Conservation (phyloP, 2,329 filamentous ascomycete species). For the Salinomyces thailandicus region DNA sequence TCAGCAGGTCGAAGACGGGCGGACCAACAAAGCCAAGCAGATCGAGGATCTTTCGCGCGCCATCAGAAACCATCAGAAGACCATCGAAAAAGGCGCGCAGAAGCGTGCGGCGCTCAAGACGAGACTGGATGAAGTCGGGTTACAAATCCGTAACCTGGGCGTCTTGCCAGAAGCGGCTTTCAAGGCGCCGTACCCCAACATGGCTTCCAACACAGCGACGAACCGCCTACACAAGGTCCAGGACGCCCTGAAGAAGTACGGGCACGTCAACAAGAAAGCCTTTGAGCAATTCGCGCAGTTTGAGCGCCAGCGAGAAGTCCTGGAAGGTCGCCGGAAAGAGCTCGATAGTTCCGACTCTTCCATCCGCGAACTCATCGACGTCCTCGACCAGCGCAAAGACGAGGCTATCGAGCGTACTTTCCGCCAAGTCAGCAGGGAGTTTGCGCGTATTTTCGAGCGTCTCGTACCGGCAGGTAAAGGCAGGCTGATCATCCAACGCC, state of each 20-base stretch:
- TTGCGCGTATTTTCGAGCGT: conserved; percentile 85
- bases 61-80: conserved; percentile 79
- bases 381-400: conserved; percentile 90
- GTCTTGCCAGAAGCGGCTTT: conserved; percentile 91
- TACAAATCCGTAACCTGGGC: conserved; percentile 85
- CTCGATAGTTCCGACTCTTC: conserved; percentile 76
- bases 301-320: conserved; percentile 77
- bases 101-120: conserved; percentile 71
- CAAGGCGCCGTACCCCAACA: conserved; percentile 68
- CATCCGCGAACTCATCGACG: conserved; percentile 84
- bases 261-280: conserved; percentile 95
- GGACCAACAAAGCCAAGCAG: conserved; percentile 55
- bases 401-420: conserved; percentile 98
- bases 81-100: conserved; percentile 83
- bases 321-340: conserved; percentile 75
- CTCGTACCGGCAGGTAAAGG: conserved; percentile 90
- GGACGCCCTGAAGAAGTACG: conserved; percentile 84
- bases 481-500: conserved; percentile 82
- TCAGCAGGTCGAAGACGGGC: conserved; percentile 47
- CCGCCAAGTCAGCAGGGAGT: conserved; percentile 92
- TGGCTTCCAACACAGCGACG: conserved; percentile 57
- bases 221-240: conserved; percentile 80
- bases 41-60: conserved; percentile 65
- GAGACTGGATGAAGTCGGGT: conserved; percentile 68
- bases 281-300: conserved; percentile 99